Base-by-base conservation (phyloP, 768 basidiomycete genomes). In the Serendipita sp. region DNA sequence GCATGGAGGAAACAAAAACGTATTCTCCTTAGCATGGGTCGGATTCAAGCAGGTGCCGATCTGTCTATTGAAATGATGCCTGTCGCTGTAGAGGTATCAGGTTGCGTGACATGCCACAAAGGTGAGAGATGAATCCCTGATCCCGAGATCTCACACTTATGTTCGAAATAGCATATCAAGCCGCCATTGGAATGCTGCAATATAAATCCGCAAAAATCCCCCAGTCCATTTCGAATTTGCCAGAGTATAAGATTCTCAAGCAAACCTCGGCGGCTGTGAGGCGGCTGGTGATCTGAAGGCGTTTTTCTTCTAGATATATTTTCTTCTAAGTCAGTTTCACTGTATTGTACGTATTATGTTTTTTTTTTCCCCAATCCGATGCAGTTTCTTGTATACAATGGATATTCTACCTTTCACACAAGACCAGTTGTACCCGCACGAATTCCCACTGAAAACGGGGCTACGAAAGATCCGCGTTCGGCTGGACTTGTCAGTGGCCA, bases 41-140 rank as follows among this genome's bases (percentile, higher is more conserved):
- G 67, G 67, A 67, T 64, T 41, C 30, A 36, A 51, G 3, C 65
- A 85, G 86, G 78, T 18, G 85, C 84, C 3, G 85, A 88, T 68
- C 77, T 88, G 32, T 81, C 81, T 5, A 81, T 76, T 38, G 86
- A 86, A 73, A 88, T 88, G 86, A 76, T 74, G 16, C 68, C 70
- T n/a, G 73, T 85, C 18, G 73, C 72, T 45, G 74, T 76, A n/a
- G 75, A 73, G n/a, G 73, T 85, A 23, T 70, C 73, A 18, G 72
- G 71, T 28, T 88, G 86, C 67, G 73, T 75, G 64, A 71, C 71
- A 13, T 88, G 86, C 70, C 72, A 74, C 23, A 64, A 85, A 81
- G 70, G 87, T 85, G 16, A 82, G 80, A 68, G 77, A 68, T 30
- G 84, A 85, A 4, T 23, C 23, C 23, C 23, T 23, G 23, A 23